A percentile compares a stretch with the other conserved stretches of the same genome.
Conservation (phyloP, 805 yeast genomes). For the Pichia nanzhaoensis region DNA sequence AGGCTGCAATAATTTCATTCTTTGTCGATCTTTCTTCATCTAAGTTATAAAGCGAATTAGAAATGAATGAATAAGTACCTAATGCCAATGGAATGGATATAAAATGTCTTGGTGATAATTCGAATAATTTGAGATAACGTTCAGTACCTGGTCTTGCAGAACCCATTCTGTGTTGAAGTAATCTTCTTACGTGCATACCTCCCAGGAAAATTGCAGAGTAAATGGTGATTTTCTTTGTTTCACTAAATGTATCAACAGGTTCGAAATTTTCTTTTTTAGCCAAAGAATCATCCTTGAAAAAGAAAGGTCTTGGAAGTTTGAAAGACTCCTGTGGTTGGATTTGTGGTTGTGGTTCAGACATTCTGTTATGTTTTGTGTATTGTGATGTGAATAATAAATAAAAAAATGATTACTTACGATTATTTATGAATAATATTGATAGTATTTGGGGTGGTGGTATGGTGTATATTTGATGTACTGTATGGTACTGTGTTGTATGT, state of each 20-base stretch:
- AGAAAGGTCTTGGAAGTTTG: slow-evolving; percentile 27
- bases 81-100: slow-evolving; percentile 30
- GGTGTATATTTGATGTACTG: too few species aligned
- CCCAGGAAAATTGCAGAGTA: slow-evolving; percentile 29
- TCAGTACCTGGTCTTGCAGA: slow-evolving; percentile 34
- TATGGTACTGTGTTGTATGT: too few species aligned
- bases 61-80: slow-evolving; percentile 28
- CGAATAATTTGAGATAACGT: slow-evolving; percentile 28
- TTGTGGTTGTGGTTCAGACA: not conserved
- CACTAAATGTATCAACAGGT: slow-evolving; percentile 29
- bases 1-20: slow-evolving; percentile 27
- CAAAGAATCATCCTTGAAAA: slow-evolving; percentile 18
- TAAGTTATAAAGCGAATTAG: slow-evolving; percentile 27
- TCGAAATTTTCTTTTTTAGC: slow-evolving; percentile 13
- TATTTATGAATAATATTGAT: too few species aligned
- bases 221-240: slow-evolving; percentile 23
- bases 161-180: slow-evolving; percentile 31
- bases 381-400: slow-evolving; percentile 1
- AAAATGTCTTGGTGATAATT: slow-evolving; percentile 26
- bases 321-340: slow-evolving; percentile 11
- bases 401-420: too few species aligned
- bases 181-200: slow-evolving; percentile 33
- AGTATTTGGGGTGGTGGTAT: too few species aligned
- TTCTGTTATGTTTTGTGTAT: not conserved
- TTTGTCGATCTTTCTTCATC: slow-evolving; percentile 25